Evolutionary conservation across 2,329 filamentous ascomycete species (phyloP), one percentile per base, ranked within the genome.

Genomic region (Tolypocladium tundrense): DNA sequence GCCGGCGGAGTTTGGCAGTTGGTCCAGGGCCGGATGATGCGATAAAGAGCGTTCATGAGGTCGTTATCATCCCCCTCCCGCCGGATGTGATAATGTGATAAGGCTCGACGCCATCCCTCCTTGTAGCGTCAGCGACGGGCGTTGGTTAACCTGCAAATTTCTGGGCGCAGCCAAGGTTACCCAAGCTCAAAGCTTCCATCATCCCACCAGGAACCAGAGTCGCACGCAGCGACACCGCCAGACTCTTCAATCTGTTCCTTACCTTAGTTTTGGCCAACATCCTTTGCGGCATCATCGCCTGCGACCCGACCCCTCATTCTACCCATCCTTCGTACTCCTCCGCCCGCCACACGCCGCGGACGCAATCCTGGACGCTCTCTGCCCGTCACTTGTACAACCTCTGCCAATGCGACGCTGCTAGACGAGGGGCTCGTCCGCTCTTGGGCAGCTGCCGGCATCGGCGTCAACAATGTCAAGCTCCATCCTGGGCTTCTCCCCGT

Each of bases 401-500:
- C 48, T 13, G 31, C 31, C 31, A 13, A 57, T 57, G 56, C 56
- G 56, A 45, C 56, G 16, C 24, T 21, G 39, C 31, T 53, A 42
- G 43, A 35, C 53, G 37, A 53, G 57, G 39, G 31, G 43, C 53
- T 42, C 51, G 53, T 58, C 53, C 42, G 53, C 43, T 55, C 40
- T 14, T 24, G 57, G 53, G 53, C 57, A 55, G 48, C 54, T 41
- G 57, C 53, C 53, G 45, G 39, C 54, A 52, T 31, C 56, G 57
- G 57, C 50, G n/a, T 52, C 57, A 41, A 55, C 64, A 64, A 81
- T 81, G 79, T 78, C 79, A 54, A 75, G 73, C 60, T 73, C 78
- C 4, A 68, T 71, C 54, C 71, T 76, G 58, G 72, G 73, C 62
- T 80, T 81, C 68, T 73, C 77, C 41, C 71, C 78, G 11, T 81